phyloP scores from a whole-genome alignment of 345 rosid species.

The Brassica cretica region DNA sequence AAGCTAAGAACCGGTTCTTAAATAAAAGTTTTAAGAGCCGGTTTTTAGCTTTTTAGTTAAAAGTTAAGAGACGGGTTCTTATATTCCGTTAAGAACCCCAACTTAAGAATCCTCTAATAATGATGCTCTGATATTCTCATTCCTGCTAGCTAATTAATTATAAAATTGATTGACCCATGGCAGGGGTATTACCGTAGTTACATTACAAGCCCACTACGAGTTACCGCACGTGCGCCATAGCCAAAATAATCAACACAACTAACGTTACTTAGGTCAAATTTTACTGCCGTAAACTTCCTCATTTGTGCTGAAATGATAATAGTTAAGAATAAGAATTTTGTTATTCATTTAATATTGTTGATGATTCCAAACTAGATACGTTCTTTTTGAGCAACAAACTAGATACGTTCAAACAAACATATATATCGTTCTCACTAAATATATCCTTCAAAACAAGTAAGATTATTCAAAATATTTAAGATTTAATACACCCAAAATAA shows the following conservation, averaged over 20 bases:
- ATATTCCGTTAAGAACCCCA: no score
- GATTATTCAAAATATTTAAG: slow-evolving; percentile 6
- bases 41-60: no score
- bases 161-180: neutral
- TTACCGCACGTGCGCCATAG: slow-evolving; percentile 26
- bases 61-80: no score
- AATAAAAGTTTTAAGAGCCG: no score
- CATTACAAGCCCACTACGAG: neutral
- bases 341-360: neutral
- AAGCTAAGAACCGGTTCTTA: no score
- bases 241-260: slow-evolving; percentile 6
- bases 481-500: neutral
- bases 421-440: slow-evolving; percentile 16
- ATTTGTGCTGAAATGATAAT: neutral
- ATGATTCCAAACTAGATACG: neutral
- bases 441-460: neutral
- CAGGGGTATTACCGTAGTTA: slow-evolving; percentile 8
- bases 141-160: neutral
- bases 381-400: neutral
- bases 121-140: neutral
- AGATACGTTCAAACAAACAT: neutral
- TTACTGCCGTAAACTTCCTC: neutral
- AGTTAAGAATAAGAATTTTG: neutral
- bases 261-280: slow-evolving; percentile 18
- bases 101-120: no score